A percentile compares a stretch with the other conserved stretches of the same genome.
phyloP scores from a whole-genome alignment of 1,284 basidiomycete species.

The Rhodotorula sp. region DNA sequence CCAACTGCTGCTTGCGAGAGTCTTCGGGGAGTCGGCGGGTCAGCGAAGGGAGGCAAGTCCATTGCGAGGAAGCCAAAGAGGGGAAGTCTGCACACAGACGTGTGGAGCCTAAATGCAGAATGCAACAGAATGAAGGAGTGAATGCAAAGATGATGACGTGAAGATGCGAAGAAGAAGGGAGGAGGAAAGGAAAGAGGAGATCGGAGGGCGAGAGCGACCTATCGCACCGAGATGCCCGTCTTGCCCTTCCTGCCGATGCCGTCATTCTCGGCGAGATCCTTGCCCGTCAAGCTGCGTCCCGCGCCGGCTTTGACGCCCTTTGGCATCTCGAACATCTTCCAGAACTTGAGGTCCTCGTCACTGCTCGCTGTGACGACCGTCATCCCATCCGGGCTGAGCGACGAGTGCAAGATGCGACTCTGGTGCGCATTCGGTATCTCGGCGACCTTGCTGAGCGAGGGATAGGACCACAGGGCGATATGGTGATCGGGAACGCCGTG shows the following conservation, averaged over 20 bases:
- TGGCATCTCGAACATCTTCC: conserved; percentile 55
- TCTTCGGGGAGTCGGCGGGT: no score
- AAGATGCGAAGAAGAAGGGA: neutral
- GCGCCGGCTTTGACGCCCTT: conserved; percentile 5
- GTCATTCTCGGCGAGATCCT: conserved; percentile 38
- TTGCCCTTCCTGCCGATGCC: conserved; percentile 41
- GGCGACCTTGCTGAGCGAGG: conserved; percentile 69
- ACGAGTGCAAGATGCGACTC: conserved; percentile 77
- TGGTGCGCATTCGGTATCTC: conserved; percentile 92
- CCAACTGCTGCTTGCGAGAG: no score
- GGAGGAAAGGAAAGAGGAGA: neutral
- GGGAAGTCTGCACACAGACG: neutral
- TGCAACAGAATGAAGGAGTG: neutral
- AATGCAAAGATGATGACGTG: neutral
- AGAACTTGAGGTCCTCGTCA: conserved; percentile 93
- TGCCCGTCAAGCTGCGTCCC: conserved; percentile 21
- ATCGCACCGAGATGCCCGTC: conserved; percentile 40
- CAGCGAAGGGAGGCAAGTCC: no score
- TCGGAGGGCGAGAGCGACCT: conserved; percentile 1
- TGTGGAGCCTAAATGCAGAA: neutral
- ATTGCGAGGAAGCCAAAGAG: no score
- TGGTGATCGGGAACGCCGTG: conserved; percentile 82
- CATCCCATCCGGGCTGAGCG: conserved; percentile 82
- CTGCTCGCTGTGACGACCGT: conserved; percentile 84
- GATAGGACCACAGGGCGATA: conserved; percentile 67